Evolutionary conservation across 441 rosid genomes (phyloP), one percentile per base, ranked within the genome.

Genomic region (Gossypium davidsonii): DNA sequence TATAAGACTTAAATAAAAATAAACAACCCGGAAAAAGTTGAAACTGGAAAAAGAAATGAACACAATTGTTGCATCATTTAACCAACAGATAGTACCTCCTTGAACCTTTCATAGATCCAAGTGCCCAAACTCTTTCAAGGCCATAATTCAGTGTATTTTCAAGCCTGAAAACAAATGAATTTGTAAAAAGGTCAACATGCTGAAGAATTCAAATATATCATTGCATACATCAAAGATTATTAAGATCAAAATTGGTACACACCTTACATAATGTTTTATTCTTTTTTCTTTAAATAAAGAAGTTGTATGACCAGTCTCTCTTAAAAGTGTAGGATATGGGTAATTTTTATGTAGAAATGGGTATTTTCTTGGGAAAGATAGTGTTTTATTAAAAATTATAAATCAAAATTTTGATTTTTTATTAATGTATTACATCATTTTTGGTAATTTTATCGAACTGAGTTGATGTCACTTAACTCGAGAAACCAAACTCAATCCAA

Each of bases 111-210:
- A 88, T 86, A 82, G 80, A 92, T 31, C 97, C 98, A 61, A 92
- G 60, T 39, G 96, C 94, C 99, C 97, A 91, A 69, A 92, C 97
- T 83, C 98, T 85, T 82, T 94, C 97, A 75, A 91, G 97, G 52
- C 94, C 93, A 78, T 92, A 94, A 84, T 94, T 92, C 83, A 94
- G 79, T 65, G 99, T 94, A 82, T 94, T 94, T 79, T 94, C 98
- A 70, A 94, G 96, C 93, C 99, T 94, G 90, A 23, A 73, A 71
- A 31, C 18, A 17, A 63, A 65, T 2, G 62, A 80, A 21, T 65
- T 11, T 7, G 15, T 73, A 53, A 14, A 53, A 17, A 77, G 63
- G 51, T 56, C 62, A 15, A 51, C 6, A 37, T 25, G 48, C 46
- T 48, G 46, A 61, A 55, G 59, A 15, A 4, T 14, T 53, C 25